phyloP scores from a whole-genome alignment of 768 basidiomycete genomes.

The Collybiopsis luxurians region DNA sequence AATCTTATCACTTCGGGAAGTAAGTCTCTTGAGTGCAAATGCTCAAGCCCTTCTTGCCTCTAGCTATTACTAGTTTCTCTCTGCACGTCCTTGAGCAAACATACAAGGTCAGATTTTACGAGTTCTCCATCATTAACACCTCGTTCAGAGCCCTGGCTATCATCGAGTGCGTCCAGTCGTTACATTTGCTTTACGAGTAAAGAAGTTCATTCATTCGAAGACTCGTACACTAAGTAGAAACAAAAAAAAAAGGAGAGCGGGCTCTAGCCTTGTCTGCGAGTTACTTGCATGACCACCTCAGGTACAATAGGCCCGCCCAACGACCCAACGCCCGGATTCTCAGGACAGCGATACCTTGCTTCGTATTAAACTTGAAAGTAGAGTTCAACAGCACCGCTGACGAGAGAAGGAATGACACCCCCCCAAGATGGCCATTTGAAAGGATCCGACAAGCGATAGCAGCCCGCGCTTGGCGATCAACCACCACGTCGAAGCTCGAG shows the following conservation, averaged over 20 bases:
- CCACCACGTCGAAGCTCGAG: constrained; percentile 61
- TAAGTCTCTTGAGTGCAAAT: too few relatives aligned
- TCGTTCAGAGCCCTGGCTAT: too few relatives aligned
- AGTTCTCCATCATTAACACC: too few relatives aligned
- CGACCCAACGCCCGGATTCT: constrained; percentile 72
- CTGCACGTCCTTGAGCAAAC: too few relatives aligned
- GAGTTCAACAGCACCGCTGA: constrained; percentile 75
- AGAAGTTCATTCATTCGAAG: too few relatives aligned
- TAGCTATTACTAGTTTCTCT: too few relatives aligned
- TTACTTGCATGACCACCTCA: constrained; percentile 65
- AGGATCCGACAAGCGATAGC: constrained; percentile 62
- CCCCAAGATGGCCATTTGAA: constrained; percentile 68
- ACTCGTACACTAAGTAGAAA: too few relatives aligned
- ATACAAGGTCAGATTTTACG: too few relatives aligned
- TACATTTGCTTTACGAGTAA: constrained; percentile 51
- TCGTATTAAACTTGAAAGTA: constrained; percentile 70
- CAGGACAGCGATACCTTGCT: constrained; percentile 52
- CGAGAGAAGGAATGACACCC: constrained; percentile 72
- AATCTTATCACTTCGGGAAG: too few relatives aligned
- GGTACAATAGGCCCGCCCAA: constrained; percentile 78
- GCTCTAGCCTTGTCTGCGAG: constrained; percentile 36
- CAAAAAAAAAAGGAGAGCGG: constrained; percentile 67
- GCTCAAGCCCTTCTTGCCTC: too few relatives aligned
- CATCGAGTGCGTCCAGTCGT: constrained; percentile 78
- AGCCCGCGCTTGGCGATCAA: constrained; percentile 67